phyloP scores from a whole-genome alignment of 306 rosid species.

The Cicer yamashitae region DNA sequence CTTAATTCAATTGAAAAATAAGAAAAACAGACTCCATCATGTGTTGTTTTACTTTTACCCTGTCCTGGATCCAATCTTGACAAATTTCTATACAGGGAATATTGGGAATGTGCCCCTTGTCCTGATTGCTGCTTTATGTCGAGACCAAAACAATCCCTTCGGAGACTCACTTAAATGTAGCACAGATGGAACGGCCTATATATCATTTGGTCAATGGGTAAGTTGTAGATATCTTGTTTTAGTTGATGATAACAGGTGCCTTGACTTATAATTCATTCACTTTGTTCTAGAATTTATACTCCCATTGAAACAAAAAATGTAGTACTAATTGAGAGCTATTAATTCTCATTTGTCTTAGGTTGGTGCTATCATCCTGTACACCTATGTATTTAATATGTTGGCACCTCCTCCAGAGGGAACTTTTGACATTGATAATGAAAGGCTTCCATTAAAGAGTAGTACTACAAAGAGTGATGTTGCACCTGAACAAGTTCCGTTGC shows the following conservation, averaged over 20 bases:
- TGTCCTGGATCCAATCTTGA: slow-evolving; percentile 26
- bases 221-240: slow-evolving; percentile 47
- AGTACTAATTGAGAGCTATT: slow-evolving; percentile 27
- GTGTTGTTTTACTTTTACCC: slow-evolving; percentile 32
- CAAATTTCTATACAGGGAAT: slow-evolving; percentile 69
- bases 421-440: slow-evolving; percentile 67
- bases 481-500: slow-evolving; percentile 74
- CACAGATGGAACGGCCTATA: slow-evolving; percentile 92
- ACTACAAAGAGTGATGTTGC: slow-evolving; percentile 39
- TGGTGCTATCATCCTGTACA: slow-evolving; percentile 93
- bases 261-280: slow-evolving; percentile 28
- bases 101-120: slow-evolving; percentile 99
- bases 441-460: slow-evolving; percentile 60
- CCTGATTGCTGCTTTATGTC: slow-evolving; percentile 86
- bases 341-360: slow-evolving; percentile 63
- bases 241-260: slow-evolving; percentile 27
- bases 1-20: neutral
- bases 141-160: slow-evolving; percentile 81
- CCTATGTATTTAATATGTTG: slow-evolving; percentile 90
- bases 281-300: slow-evolving; percentile 23
- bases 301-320: neutral
- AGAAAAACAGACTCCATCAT: neutral
- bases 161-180: slow-evolving; percentile 78
- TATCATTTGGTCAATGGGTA: slow-evolving; percentile 99
- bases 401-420: slow-evolving; percentile 95